Percentiles rank a stretch among this genome's conserved stretches.
Conservation (phyloP, 1,139 yeast genomes). For the Saccharomyces hybrid region DNA sequence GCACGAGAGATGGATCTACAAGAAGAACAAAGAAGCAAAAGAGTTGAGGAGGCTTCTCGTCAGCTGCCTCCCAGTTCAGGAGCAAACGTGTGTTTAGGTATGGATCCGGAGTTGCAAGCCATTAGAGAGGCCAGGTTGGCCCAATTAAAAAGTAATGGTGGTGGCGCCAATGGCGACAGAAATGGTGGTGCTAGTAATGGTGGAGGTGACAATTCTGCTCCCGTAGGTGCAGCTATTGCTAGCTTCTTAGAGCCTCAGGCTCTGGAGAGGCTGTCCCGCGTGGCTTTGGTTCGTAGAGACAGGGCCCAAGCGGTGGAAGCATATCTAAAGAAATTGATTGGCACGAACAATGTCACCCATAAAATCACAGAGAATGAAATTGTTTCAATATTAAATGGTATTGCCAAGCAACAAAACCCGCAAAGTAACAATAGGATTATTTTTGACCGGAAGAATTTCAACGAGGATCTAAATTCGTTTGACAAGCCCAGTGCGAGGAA, state of each 20-base stretch:
- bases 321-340: slow-evolving; percentile 64
- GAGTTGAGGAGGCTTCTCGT: neutral
- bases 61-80: neutral
- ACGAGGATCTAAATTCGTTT: slow-evolving; percentile 20
- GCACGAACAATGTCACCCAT: slow-evolving; percentile 66
- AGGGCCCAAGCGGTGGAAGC: slow-evolving; percentile 88
- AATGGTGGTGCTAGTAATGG: slow-evolving; percentile 8
- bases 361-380: slow-evolving; percentile 74
- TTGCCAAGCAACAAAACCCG: slow-evolving; percentile 70
- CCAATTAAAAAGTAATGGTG: slow-evolving; percentile 59
- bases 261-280: slow-evolving; percentile 79
- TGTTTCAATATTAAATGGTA: slow-evolving; percentile 73
- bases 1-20: neutral
- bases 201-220: slow-evolving; percentile 14
- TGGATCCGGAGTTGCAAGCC: slow-evolving; percentile 77
- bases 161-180: slow-evolving; percentile 20
- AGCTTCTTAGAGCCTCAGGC: slow-evolving; percentile 77
- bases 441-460: slow-evolving; percentile 39
- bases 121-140: slow-evolving; percentile 82
- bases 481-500: slow-evolving; percentile 30
- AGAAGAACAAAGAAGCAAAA: neutral
- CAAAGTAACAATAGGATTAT: slow-evolving; percentile 56
- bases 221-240: slow-evolving; percentile 38
- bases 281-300: slow-evolving; percentile 83
- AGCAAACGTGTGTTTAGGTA: slow-evolving; percentile 5